Percentiles rank a stretch among this genome's conserved stretches.
phyloP scores from a whole-genome alignment of 768 basidiomycete genomes.

The Termitomyces heimii region DNA sequence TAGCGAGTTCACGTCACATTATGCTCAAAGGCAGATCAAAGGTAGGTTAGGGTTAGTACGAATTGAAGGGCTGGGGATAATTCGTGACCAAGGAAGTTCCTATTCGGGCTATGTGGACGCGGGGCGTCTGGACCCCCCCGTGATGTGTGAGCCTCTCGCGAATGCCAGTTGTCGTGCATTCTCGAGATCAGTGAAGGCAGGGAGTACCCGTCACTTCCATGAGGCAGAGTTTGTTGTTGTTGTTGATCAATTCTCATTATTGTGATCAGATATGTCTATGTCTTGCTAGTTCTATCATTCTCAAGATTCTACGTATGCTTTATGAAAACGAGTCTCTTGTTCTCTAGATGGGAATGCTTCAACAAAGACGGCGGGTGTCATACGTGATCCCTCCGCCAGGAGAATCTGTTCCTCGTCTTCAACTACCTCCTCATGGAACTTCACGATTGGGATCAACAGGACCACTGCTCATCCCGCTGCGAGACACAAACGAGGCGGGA shows the following conservation, averaged over 20 bases:
- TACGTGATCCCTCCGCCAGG: slow-evolving; percentile 80
- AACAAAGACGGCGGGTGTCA: slow-evolving; percentile 67
- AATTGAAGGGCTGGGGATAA: no score
- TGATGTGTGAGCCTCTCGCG: no score
- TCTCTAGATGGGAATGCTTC: slow-evolving; percentile 26
- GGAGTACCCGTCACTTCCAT: not conserved
- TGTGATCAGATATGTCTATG: not conserved
- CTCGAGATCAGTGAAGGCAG: not conserved
- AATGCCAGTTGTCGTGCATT: not conserved
- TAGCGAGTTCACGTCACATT: no score
- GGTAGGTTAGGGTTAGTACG: no score
- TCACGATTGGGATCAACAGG: slow-evolving; percentile 61
- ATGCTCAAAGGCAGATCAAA: no score
- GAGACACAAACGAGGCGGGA: slow-evolving; percentile 19
- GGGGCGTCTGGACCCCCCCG: no score
- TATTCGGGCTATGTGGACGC: no score
- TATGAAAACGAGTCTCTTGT: not conserved
- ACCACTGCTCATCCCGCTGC: slow-evolving; percentile 53
- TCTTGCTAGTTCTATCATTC: not conserved
- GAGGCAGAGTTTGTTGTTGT: not conserved
- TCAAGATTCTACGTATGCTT: not conserved
- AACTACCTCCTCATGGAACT: slow-evolving; percentile 61
- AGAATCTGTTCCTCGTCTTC: slow-evolving; percentile 55
- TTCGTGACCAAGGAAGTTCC: no score
- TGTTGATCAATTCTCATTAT: not conserved